Evolutionary conservation across 768 basidiomycete species (phyloP).

Genomic region (Psilocybe sp.): DNA sequence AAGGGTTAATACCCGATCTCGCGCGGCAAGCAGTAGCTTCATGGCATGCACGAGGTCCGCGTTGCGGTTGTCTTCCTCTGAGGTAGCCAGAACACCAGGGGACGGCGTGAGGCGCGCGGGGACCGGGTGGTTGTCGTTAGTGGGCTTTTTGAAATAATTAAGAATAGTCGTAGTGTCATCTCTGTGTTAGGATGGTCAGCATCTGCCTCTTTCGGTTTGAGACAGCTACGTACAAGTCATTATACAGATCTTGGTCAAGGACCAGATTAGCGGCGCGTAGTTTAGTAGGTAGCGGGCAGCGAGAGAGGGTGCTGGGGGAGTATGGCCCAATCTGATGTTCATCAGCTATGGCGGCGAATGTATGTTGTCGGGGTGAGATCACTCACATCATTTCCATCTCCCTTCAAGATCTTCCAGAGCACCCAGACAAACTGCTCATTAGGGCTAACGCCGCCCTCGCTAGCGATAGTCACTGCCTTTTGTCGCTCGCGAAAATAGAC

Average conservation of each 20-base stretch:
- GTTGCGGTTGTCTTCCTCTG: conserved; percentile 55
- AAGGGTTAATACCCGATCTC: conserved; percentile 69
- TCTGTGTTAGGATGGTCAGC: conserved; percentile 24
- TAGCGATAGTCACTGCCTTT: conserved; percentile 51
- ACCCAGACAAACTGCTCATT: conserved; percentile 86
- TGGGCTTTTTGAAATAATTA: conserved; percentile 36
- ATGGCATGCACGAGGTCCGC: conserved; percentile 61
- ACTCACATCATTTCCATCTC: conserved; percentile 78
- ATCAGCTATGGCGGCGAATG: conserved; percentile 1
- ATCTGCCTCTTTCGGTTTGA: neutral
- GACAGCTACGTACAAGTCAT: conserved; percentile 41
- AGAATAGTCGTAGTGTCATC: conserved; percentile 36
- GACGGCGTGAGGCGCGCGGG: conserved; percentile 17
- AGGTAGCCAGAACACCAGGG: conserved; percentile 29
- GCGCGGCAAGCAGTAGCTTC: conserved; percentile 65
- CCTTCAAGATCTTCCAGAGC: conserved; percentile 82
- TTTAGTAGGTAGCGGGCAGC: conserved; percentile 73
- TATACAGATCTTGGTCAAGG: conserved; percentile 62
- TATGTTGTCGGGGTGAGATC: neutral
- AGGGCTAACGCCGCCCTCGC: conserved; percentile 45
- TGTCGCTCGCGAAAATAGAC: conserved; percentile 70
- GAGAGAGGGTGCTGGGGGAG: conserved; percentile 70
- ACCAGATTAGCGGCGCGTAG: conserved; percentile 69
- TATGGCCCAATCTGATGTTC: conserved; percentile 72
- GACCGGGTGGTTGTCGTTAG: conserved; percentile 7